phyloP scores from a whole-genome alignment of 805 yeast species.

The Hanseniaspora clermontiae region DNA sequence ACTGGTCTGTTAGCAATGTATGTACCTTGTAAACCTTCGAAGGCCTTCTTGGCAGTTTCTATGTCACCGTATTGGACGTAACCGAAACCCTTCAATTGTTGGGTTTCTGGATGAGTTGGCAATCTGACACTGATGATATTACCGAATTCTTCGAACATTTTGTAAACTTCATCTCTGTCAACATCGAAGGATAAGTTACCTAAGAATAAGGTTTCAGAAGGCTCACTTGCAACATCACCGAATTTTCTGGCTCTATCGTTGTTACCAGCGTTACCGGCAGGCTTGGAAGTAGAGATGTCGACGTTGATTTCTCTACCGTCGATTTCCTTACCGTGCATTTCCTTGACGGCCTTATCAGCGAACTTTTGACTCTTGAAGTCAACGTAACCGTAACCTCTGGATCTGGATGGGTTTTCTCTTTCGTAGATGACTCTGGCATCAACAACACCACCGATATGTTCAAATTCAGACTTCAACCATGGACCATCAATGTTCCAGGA shows the following conservation, averaged over 20 bases:
- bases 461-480: slow-evolving; percentile 82
- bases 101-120: slow-evolving; percentile 97
- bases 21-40: slow-evolving; percentile 78
- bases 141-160: slow-evolving; percentile 66
- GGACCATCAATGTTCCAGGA: slow-evolving; percentile 96
- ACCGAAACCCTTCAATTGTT: slow-evolving; percentile 98
- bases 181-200: slow-evolving; percentile 93
- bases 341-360: slow-evolving; percentile 78
- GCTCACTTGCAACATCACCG: slow-evolving; percentile 84
- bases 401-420: slow-evolving; percentile 69
- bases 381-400: slow-evolving; percentile 96
- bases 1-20: slow-evolving; percentile 83
- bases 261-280: slow-evolving; percentile 41
- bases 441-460: slow-evolving; percentile 64
- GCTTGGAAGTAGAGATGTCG: slow-evolving; percentile 80
- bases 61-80: slow-evolving; percentile 80
- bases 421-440: slow-evolving; percentile 90
- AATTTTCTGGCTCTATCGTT: slow-evolving; percentile 73
- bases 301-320: slow-evolving; percentile 95
- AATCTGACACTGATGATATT: slow-evolving; percentile 78
- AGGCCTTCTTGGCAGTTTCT: slow-evolving; percentile 84
- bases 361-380: slow-evolving; percentile 66
- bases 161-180: slow-evolving; percentile 64
- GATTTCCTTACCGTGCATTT: slow-evolving; percentile 83
- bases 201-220: slow-evolving; percentile 89